A percentile compares a stretch with the other conserved stretches of the same genome.
Evolutionary conservation across 108 stramenopile species (phyloP).

Genomic region (Stephanodiscus minutulus): DNA sequence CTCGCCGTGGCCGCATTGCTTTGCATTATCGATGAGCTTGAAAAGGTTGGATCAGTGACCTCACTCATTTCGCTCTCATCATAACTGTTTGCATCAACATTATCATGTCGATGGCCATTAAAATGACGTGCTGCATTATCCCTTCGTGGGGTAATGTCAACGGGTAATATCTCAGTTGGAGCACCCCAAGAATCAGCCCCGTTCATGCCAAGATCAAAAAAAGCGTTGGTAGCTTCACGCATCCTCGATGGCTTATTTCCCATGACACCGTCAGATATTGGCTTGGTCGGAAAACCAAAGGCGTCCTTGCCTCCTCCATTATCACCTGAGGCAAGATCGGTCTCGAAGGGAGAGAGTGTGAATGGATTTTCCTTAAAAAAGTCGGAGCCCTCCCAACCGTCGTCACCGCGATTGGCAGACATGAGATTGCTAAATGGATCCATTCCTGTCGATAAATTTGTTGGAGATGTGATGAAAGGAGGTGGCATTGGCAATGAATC

Average conservation of each 20-base stretch:
- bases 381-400: slow-evolving; percentile 18
- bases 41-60: slow-evolving; percentile 39
- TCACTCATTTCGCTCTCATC: slow-evolving; percentile 44
- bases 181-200: slow-evolving; percentile 37
- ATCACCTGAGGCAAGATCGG: not conserved
- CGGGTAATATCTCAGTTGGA: slow-evolving; percentile 21
- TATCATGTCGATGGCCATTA: slow-evolving; percentile 16
- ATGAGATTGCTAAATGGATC: slow-evolving; percentile 5
- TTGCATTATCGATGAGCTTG: slow-evolving; percentile 4
- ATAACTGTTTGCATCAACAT: slow-evolving; percentile 15
- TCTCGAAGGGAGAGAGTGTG: slow-evolving; percentile 21
- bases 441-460: not conserved
- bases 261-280: not conserved
- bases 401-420: not conserved
- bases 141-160: slow-evolving; percentile 28
- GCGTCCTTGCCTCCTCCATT: slow-evolving; percentile 23
- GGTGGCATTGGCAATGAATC: not conserved
- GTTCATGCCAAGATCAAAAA: slow-evolving; percentile 17
- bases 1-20: not conserved
- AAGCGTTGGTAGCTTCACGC: slow-evolving; percentile 6
- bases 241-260: not conserved
- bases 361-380: slow-evolving; percentile 42
- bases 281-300: slow-evolving; percentile 35
- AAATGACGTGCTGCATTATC: slow-evolving; percentile 5
- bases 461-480: slow-evolving; percentile 1